These are phyloP conservation scores for Coemansia guatemalensis DNA, from an alignment of 192 early-diverging fungal genomes.

Conservation along the genomic window DNA sequence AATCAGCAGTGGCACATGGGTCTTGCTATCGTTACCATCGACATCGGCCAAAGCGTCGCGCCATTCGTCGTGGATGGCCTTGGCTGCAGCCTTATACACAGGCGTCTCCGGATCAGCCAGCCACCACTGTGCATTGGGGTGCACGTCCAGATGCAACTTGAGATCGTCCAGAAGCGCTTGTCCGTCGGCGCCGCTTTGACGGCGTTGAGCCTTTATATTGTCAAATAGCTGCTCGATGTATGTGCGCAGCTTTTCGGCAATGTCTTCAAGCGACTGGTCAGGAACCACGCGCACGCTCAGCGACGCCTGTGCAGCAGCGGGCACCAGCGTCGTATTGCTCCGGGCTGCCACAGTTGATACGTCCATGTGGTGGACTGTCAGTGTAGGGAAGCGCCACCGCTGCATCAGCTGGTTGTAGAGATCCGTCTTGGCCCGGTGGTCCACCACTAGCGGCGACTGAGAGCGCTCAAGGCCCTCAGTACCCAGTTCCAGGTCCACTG, in stretches of 20 bases:
- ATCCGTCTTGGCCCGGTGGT: constrained; percentile 8
- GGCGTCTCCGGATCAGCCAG: constrained; percentile 64
- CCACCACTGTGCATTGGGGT: constrained; percentile 73
- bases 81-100: constrained; percentile 68
- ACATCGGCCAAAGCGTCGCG: background rate
- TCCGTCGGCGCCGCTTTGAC: background rate
- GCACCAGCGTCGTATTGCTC: constrained; percentile 67
- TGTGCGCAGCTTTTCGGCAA: constrained; percentile 57
- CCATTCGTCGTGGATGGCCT: constrained; percentile 59
- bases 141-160: constrained; percentile 58
- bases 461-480: background rate
- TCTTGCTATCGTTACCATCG: background rate
- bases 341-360: constrained; percentile 63
- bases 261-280: constrained; percentile 66
- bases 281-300: constrained; percentile 78
- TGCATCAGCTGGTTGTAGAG: constrained; percentile 64
- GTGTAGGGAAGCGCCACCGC: constrained; percentile 70
- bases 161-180: constrained; percentile 13
- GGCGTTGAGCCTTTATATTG: constrained; percentile 11
- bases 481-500: background rate
- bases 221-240: constrained; percentile 58
- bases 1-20: constrained; percentile 63
- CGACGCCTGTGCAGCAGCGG: constrained; percentile 62
- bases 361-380: constrained; percentile 75
- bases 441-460: background rate